Percentiles rank a stretch among this genome's conserved stretches.
These are phyloP conservation scores for Pisolithus sp. DNA, from an alignment of 768 basidiomycete species.

Conservation along the genomic window DNA sequence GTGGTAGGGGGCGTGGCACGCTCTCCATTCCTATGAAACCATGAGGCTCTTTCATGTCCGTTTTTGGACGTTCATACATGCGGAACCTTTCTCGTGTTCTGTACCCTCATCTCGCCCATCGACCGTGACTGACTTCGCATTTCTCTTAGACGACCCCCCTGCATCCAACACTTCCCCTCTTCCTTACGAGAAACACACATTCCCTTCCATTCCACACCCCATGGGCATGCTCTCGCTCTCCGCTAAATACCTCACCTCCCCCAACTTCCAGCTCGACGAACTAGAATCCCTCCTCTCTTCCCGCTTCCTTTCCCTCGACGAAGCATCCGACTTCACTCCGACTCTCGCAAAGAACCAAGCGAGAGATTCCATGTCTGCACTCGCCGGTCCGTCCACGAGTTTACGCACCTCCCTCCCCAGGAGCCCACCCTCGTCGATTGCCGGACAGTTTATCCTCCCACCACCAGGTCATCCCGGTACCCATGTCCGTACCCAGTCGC, in stretches of 20 bases:
- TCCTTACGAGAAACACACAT: constrained; percentile 49
- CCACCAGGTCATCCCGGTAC: constrained; percentile 7
- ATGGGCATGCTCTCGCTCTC: constrained; percentile 57
- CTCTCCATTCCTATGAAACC: constrained; percentile 3
- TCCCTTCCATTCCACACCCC: constrained; percentile 65
- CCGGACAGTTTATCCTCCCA: constrained; percentile 41
- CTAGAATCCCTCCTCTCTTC: constrained; percentile 72
- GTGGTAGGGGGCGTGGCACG: constrained; percentile 1
- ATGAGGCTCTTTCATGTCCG: constrained; percentile 28
- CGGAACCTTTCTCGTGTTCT: background rate
- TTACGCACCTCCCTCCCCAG: constrained; percentile 39
- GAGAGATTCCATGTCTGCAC: constrained; percentile 46
- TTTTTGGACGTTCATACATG: constrained; percentile 3
- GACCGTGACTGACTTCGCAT: background rate
- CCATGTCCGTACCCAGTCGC: constrained; percentile 25
- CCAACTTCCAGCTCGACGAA: constrained; percentile 70
- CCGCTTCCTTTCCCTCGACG: constrained; percentile 62
- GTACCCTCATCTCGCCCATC: background rate
- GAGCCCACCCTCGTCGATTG: constrained; percentile 38
- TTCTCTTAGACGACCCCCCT: constrained; percentile 31
- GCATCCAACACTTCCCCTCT: constrained; percentile 36
- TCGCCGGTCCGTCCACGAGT: constrained; percentile 29
- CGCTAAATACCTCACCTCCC: constrained; percentile 57
- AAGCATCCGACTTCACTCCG: constrained; percentile 62
- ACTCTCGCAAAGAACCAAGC: constrained; percentile 63